Percentiles rank a stretch among this genome's conserved stretches.
Evolutionary conservation across 164 flowering plant genomes (phyloP).

Genomic region (Vitis cinerea): DNA sequence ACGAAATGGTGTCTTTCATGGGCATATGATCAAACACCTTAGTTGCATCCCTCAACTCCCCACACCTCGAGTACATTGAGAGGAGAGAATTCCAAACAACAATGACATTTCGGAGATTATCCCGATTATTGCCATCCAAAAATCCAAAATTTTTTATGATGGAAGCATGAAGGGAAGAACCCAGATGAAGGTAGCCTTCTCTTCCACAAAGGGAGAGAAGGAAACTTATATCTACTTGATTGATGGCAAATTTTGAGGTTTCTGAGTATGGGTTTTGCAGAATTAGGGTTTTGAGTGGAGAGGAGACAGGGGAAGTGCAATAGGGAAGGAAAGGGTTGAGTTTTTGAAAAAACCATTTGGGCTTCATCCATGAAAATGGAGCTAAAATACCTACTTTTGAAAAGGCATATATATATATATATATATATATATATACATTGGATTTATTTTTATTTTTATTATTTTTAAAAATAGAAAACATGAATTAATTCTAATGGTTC

Average conservation of each 20-base stretch:
- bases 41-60: conserved; percentile 34
- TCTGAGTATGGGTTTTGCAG: conserved; percentile 14
- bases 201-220: conserved; percentile 57
- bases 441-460: no score
- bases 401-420: no score
- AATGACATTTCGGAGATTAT: conserved; percentile 17
- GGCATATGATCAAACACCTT: conserved; percentile 73
- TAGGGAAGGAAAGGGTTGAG: conserved; percentile 26
- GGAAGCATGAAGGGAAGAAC: conserved; percentile 72
- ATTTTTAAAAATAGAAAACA: no score
- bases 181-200: conserved; percentile 43
- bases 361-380: conserved; percentile 49
- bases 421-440: no score
- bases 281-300: conserved; percentile 15
- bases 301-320: conserved; percentile 18
- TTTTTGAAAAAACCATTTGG: conserved; percentile 42
- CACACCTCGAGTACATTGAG: conserved; percentile 53
- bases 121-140: conserved; percentile 1
- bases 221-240: conserved; percentile 32
- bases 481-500: no score
- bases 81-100: conserved; percentile 75
- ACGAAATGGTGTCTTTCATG: conserved; percentile 67
- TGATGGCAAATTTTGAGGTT: conserved; percentile 16
- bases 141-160: conserved; percentile 43
- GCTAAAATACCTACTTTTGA: neutral